Evolutionary conservation across 1,284 basidiomycete species (phyloP).

Genomic region (Cerrena zonata): DNA sequence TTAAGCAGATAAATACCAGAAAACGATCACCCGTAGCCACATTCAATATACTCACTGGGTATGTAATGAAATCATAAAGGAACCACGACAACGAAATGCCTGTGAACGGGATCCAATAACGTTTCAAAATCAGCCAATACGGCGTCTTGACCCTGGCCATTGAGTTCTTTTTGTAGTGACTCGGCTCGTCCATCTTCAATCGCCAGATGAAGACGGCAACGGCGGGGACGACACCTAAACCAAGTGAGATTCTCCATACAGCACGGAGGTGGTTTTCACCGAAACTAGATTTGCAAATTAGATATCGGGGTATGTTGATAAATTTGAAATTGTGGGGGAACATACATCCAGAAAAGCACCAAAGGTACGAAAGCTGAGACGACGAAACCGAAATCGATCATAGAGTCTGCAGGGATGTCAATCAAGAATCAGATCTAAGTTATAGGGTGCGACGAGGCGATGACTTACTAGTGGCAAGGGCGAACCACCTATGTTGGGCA

Average conservation of each 20-base stretch:
- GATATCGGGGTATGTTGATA: not conserved
- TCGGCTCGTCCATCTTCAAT: constrained; percentile 76
- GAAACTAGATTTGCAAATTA: constrained; percentile 44
- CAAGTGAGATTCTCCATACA: constrained; percentile 85
- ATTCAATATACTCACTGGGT: constrained; percentile 42
- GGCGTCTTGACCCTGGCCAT: constrained; percentile 76
- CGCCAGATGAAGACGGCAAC: constrained; percentile 82
- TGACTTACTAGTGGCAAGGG: constrained; percentile 71
- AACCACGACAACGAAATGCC: constrained; percentile 81
- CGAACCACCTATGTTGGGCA: constrained; percentile 81
- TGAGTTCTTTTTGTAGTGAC: constrained; percentile 61
- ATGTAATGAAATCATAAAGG: constrained; percentile 77
- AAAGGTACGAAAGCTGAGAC: constrained; percentile 79
- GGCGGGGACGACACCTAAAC: constrained; percentile 83
- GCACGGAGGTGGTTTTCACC: constrained; percentile 75
- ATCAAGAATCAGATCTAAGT: constrained; percentile 8
- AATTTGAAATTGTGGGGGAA: constrained; percentile 7
- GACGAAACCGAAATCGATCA: constrained; percentile 89
- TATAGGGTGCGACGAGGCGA: not conserved
- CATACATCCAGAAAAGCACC: constrained; percentile 80
- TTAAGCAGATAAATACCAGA: no score
- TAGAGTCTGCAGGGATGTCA: constrained; percentile 46
- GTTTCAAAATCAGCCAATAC: constrained; percentile 72
- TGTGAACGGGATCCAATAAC: constrained; percentile 69
- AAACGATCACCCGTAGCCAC: not conserved